These are phyloP conservation scores for Phialophora tarda DNA, from an alignment of 2,329 filamentous ascomycete genomes.

Conservation along the genomic window DNA sequence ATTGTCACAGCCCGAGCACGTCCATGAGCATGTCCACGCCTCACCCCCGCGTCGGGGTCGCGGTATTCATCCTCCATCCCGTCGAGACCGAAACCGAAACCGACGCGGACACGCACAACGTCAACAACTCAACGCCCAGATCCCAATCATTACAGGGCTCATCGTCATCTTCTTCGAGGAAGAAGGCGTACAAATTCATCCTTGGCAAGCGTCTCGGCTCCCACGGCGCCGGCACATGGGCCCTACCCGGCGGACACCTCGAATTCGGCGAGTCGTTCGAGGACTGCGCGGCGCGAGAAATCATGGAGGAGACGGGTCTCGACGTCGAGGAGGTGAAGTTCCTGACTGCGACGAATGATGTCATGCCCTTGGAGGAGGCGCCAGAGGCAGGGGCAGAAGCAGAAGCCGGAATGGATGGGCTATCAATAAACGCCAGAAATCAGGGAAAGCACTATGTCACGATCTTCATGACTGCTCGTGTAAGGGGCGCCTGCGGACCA, in stretches of 20 bases:
- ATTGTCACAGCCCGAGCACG: not conserved
- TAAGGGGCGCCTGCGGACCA: constrained; percentile 45
- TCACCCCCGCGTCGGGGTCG: constrained; percentile 54
- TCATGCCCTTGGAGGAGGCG: constrained; percentile 55
- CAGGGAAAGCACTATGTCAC: constrained; percentile 75
- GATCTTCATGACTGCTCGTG: constrained; percentile 65
- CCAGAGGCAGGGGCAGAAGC: constrained; percentile 34
- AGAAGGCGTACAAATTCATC: constrained; percentile 47
- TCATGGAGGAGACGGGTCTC: constrained; percentile 72
- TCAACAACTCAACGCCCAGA: not conserved
- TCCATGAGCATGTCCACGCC: not conserved
- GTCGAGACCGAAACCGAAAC: not conserved
- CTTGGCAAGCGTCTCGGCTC: constrained; percentile 56
- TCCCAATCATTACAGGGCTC: not conserved
- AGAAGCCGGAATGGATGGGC: not conserved
- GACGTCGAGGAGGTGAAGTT: constrained; percentile 59
- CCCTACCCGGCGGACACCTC: constrained; percentile 76
- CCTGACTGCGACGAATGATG: constrained; percentile 68
- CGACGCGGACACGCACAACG: not conserved
- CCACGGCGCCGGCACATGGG: constrained; percentile 63
- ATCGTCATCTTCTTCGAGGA: not conserved
- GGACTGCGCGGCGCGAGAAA: constrained; percentile 69
- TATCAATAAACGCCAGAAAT: too few species aligned
- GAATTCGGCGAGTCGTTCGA: constrained; percentile 70
- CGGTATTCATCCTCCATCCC: constrained; percentile 53